Evolutionary conservation across 305 asterid species (phyloP).

Genomic region (Fraxinus sp.): DNA sequence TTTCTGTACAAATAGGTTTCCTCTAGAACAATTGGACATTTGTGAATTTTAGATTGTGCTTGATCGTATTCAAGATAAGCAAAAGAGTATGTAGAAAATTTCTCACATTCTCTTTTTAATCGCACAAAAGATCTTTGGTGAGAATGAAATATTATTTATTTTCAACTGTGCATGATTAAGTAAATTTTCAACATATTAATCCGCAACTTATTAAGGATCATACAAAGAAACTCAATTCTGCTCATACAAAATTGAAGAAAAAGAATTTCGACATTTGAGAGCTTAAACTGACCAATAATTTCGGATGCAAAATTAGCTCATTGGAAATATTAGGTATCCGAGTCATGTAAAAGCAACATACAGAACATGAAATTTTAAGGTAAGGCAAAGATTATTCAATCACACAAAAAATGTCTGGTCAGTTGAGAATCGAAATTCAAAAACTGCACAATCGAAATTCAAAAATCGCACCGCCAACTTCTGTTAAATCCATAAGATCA

Average conservation of each 20-base stretch:
- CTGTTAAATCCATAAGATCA: neutral
- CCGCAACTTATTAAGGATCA: neutral
- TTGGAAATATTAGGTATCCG: neutral
- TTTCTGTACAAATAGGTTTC: no score
- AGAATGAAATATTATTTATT: no score
- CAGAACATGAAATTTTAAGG: neutral
- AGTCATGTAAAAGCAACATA: neutral
- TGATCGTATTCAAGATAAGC: no score
- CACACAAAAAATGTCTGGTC: neutral
- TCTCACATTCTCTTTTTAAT: no score
- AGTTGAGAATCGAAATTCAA: constrained; percentile 7
- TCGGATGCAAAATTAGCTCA: neutral
- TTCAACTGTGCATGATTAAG: no score
- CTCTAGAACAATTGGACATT: no score
- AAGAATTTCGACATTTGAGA: neutral
- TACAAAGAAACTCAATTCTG: neutral
- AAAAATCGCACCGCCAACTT: neutral
- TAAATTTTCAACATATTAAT: no score
- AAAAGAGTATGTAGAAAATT: no score
- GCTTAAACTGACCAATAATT: neutral
- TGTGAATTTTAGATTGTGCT: no score
- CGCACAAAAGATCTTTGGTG: no score
- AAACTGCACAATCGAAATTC: neutral
- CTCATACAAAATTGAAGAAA: neutral
- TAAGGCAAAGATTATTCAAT: constrained; percentile 1